phyloP scores from a whole-genome alignment of 129 eudicot genomes.

The Dittrichia graveolens region DNA sequence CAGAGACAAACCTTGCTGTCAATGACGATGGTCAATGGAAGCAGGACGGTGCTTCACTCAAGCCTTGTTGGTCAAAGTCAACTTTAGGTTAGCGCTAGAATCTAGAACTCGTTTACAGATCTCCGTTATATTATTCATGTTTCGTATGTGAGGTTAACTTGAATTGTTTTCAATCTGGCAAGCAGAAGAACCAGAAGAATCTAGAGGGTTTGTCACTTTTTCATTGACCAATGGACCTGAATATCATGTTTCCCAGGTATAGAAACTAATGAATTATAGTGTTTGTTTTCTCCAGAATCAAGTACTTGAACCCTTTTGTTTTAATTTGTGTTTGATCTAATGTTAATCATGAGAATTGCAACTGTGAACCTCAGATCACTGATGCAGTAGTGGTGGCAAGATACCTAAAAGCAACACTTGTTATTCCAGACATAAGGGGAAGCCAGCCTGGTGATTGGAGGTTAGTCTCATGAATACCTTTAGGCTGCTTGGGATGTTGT shows the following conservation, averaged over 20 bases:
- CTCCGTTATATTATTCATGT: neutral
- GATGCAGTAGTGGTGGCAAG: constrained; percentile 95
- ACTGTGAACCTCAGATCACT: constrained; percentile 57
- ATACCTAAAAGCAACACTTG: constrained; percentile 84
- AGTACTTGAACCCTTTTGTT: constrained; percentile 1
- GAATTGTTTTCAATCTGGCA: constrained; percentile 6
- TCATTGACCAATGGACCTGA: constrained; percentile 96
- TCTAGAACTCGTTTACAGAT: neutral
- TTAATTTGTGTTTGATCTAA: constrained; percentile 9
- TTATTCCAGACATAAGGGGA: constrained; percentile 95
- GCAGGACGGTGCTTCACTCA: constrained; percentile 57
- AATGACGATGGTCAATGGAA: constrained; percentile 50
- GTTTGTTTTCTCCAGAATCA: constrained; percentile 7
- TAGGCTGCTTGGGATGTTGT: no score
- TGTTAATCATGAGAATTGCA: neutral
- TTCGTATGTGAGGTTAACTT: constrained; percentile 1
- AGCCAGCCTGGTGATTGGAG: constrained; percentile 82
- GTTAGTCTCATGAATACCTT: constrained; percentile 37
- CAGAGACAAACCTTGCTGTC: constrained; percentile 43
- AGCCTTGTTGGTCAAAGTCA: constrained; percentile 84
- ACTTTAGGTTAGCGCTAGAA: constrained; percentile 45
- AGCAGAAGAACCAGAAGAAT: constrained; percentile 62
- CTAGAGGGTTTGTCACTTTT: constrained; percentile 83
- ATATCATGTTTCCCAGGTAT: constrained; percentile 94
- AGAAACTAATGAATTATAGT: neutral